Conservation (phyloP, 371 early-diverging fungal genomes). For the Aphelidium insulamus region DNA sequence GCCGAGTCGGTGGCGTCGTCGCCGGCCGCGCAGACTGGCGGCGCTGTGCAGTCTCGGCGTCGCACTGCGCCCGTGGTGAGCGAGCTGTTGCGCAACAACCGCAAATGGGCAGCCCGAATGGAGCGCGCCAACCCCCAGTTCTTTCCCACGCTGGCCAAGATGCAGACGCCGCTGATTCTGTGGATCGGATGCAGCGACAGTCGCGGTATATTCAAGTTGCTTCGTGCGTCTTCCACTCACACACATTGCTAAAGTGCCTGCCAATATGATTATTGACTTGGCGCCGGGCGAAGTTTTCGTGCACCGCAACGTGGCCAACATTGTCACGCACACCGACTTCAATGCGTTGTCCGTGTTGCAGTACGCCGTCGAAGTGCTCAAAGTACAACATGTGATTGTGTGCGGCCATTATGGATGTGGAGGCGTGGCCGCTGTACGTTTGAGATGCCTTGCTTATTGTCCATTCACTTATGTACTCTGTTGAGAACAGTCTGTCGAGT, state of each 20-base stretch:
- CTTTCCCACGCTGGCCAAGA: slow-evolving; percentile 29
- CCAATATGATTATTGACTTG: slow-evolving; percentile 8
- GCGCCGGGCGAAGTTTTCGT: slow-evolving; percentile 78
- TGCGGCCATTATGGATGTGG: slow-evolving; percentile 82
- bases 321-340: slow-evolving; percentile 49
- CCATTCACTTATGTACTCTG: background rate
- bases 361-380: slow-evolving; percentile 73
- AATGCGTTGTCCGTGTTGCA: slow-evolving; percentile 67
- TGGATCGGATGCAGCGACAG: slow-evolving; percentile 93
- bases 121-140: slow-evolving; percentile 19
- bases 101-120: slow-evolving; percentile 25
- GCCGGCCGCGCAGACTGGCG: no score
- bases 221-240: background rate
- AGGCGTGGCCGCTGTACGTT: slow-evolving; percentile 47
- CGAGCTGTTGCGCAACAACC: slow-evolving; percentile 17
- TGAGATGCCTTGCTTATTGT: slow-evolving; percentile 7
- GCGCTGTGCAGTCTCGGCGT: no score
- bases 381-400: slow-evolving; percentile 77
- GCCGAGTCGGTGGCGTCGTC: no score
- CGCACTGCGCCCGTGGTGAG: no score
- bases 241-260: slow-evolving; percentile 1
- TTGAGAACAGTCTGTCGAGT: slow-evolving; percentile 8
- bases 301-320: slow-evolving; percentile 89
- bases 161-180: slow-evolving; percentile 64
- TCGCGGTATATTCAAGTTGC: slow-evolving; percentile 43